Conservation (phyloP, 805 yeast species). For the Jamesozyma lodderae region DNA sequence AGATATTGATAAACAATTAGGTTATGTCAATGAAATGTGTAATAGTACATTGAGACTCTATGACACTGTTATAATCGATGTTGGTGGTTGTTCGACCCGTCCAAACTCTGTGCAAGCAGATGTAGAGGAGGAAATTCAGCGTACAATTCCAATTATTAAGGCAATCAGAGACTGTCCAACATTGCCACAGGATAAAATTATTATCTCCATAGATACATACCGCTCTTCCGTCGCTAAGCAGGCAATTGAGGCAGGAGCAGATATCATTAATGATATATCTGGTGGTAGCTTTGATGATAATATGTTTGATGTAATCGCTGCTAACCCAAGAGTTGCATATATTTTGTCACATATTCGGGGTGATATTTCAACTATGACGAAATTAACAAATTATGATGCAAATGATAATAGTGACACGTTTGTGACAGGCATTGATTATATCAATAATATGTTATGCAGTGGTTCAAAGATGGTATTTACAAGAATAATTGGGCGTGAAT, state of each 20-base stretch:
- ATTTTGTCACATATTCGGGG: constrained; percentile 83
- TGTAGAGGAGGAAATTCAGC: constrained; percentile 53
- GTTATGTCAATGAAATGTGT: constrained; percentile 41
- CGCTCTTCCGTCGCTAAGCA: constrained; percentile 64
- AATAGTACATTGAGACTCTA: constrained; percentile 45
- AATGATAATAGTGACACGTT: constrained; percentile 20
- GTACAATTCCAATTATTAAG: constrained; percentile 64
- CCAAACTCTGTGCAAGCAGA: constrained; percentile 66
- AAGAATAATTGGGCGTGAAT: constrained; percentile 56
- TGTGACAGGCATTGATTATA: constrained; percentile 11
- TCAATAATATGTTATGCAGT: constrained; percentile 5
- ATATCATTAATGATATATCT: constrained; percentile 84
- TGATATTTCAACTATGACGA: constrained; percentile 61
- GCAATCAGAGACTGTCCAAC: constrained; percentile 43
- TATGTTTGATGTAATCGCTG: constrained; percentile 64
- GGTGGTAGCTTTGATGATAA: constrained; percentile 63
- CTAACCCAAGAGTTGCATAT: constrained; percentile 58
- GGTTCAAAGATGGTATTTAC: constrained; percentile 29
- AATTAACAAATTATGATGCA: constrained; percentile 44
- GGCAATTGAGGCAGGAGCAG: constrained; percentile 70
- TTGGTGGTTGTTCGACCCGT: constrained; percentile 92
- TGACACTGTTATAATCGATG: constrained; percentile 51
- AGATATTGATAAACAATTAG: constrained; percentile 35
- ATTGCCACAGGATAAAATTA: constrained; percentile 31
- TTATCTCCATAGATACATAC: constrained; percentile 85